These are phyloP conservation scores for Aristolochia californica DNA, from an alignment of 164 flowering plant genomes.

Conservation along the genomic window DNA sequence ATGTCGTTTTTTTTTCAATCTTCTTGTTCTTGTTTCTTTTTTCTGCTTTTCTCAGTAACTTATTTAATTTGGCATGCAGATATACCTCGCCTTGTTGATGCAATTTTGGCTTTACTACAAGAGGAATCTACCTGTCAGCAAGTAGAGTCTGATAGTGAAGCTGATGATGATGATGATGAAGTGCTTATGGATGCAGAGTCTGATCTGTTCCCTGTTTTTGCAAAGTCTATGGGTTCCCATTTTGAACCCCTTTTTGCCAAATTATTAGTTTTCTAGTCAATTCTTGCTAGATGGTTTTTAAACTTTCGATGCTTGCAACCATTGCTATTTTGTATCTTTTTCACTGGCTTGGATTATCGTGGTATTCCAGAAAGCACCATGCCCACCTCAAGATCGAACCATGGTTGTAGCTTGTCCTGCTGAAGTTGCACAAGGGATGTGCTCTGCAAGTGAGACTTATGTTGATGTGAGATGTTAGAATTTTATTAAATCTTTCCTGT, in stretches of 20 bases:
- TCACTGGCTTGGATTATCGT: slow-evolving; percentile 2
- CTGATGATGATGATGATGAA: slow-evolving; percentile 87
- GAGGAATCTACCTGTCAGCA: slow-evolving; percentile 87
- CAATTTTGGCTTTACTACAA: slow-evolving; percentile 57
- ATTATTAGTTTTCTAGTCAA: slow-evolving; percentile 27
- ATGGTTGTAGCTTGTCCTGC: slow-evolving; percentile 99
- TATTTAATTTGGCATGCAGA: slow-evolving; percentile 29
- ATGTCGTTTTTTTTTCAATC: slow-evolving; percentile 1
- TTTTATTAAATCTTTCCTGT: background rate
- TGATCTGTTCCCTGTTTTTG: slow-evolving; percentile 94
- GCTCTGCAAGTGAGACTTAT: slow-evolving; percentile 76
- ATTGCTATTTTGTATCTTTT: background rate
- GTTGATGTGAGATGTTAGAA: slow-evolving; percentile 51
- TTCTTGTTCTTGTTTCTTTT: background rate
- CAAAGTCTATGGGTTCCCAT: slow-evolving; percentile 85
- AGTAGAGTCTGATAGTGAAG: slow-evolving; percentile 66
- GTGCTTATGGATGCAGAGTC: slow-evolving; percentile 98
- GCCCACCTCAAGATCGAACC: slow-evolving; percentile 85
- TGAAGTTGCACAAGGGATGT: slow-evolving; percentile 97
- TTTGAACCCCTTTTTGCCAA: slow-evolving; percentile 74
- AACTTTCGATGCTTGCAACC: background rate
- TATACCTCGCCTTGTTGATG: slow-evolving; percentile 66
- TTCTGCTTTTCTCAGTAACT: background rate
- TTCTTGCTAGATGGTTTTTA: background rate
- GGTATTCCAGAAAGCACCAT: slow-evolving; percentile 60